A percentile compares a stretch with the other conserved stretches of the same genome.
phyloP scores from a whole-genome alignment of 768 basidiomycete species.

The Leccinum imitatum region DNA sequence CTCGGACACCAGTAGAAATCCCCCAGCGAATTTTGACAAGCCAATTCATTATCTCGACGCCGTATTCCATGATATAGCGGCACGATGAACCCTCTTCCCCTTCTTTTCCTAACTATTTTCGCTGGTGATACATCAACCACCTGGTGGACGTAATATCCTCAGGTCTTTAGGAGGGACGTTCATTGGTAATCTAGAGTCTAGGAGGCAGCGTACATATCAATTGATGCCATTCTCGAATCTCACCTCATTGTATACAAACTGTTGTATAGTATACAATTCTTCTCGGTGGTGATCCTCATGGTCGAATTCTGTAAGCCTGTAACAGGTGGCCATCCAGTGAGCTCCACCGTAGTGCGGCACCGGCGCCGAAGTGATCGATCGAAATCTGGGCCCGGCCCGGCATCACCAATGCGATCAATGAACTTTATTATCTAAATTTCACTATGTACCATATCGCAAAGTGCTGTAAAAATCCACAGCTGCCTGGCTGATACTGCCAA shows the following conservation, averaged over 20 bases:
- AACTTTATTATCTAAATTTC: no score
- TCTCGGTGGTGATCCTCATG: neutral
- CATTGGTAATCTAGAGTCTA: neutral
- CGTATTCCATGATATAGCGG: neutral
- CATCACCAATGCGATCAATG: neutral
- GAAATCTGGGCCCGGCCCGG: neutral
- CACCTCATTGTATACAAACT: no score
- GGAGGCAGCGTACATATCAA: no score
- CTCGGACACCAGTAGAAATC: neutral
- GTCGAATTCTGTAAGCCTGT: neutral
- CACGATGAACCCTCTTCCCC: neutral
- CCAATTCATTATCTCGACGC: neutral
- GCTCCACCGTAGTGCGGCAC: neutral
- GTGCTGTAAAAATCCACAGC: neutral
- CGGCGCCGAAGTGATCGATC: neutral
- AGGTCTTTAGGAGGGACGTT: neutral
- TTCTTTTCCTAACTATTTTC: neutral
- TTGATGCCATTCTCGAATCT: no score
- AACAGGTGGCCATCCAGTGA: neutral
- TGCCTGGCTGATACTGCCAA: neutral
- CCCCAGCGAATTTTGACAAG: constrained; percentile 12
- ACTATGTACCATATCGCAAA: no score
- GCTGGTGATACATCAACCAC: neutral
- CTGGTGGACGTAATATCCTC: neutral
- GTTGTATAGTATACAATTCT: no score